phyloP scores from a whole-genome alignment of 1,284 basidiomycete genomes.

The Pisolithus thermaeus region DNA sequence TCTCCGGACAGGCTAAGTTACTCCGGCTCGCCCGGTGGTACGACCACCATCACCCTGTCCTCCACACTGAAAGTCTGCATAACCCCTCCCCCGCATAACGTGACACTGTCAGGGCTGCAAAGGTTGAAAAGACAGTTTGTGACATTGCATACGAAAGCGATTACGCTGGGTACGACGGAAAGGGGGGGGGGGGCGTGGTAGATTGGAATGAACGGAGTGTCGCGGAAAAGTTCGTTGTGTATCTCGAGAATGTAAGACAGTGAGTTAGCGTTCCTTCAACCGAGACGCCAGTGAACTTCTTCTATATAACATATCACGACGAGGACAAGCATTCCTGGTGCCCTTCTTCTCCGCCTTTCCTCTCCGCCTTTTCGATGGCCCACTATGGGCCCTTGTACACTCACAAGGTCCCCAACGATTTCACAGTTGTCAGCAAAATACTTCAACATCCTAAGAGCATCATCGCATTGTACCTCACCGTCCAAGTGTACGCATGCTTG shows the following conservation, averaged over 20 bases:
- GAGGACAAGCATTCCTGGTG: neutral
- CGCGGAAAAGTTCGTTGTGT: conserved; percentile 68
- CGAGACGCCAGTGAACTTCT: neutral
- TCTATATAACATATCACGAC: neutral
- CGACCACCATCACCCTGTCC: conserved; percentile 46
- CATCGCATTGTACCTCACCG: neutral
- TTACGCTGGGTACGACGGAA: conserved; percentile 77
- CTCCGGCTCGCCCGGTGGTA: conserved; percentile 44
- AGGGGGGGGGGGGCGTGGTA: conserved; percentile 66
- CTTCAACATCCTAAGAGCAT: neutral
- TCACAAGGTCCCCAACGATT: no score
- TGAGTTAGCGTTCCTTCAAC: conserved; percentile 17
- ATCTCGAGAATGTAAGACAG: conserved; percentile 63
- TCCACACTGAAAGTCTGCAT: conserved; percentile 27
- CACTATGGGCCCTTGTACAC: no score
- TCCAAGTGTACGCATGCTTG: neutral
- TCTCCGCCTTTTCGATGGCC: no score
- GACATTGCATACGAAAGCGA: conserved; percentile 80
- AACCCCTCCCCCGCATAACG: no score
- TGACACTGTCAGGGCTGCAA: conserved; percentile 83
- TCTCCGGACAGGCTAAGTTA: conserved; percentile 52
- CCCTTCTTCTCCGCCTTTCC: no score
- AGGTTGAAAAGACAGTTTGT: conserved; percentile 87
- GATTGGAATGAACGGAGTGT: conserved; percentile 76
- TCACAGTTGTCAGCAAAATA: no score